Conservation (phyloP, 306 rosid species). For the Sesbania bispinosa region DNA sequence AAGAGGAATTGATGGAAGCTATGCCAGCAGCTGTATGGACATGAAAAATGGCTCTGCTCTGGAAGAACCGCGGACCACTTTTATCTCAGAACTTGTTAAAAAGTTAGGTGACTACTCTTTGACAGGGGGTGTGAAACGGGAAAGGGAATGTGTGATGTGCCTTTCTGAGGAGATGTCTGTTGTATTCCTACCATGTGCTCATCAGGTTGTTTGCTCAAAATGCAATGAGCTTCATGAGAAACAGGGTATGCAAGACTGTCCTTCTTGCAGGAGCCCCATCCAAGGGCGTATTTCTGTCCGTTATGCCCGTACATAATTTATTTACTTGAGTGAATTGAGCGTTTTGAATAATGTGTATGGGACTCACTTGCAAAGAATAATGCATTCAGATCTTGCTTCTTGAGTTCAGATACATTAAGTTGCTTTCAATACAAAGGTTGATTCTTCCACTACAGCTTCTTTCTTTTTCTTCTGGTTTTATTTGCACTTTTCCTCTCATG, state of each 20-base stretch:
- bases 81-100: constrained; percentile 43
- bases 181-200: constrained; percentile 90
- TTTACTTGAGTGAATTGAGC: constrained; percentile 37
- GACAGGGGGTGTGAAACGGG: constrained; percentile 72
- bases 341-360: constrained; percentile 56
- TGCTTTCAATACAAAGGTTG: constrained; percentile 35
- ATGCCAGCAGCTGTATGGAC: constrained; percentile 41
- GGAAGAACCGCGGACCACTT: constrained; percentile 32
- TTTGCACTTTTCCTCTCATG: background rate
- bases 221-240: constrained; percentile 96
- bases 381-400: constrained; percentile 40
- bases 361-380: constrained; percentile 55
- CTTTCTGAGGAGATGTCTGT: constrained; percentile 94
- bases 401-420: constrained; percentile 39
- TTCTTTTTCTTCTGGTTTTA: background rate
- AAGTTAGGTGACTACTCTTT: constrained; percentile 41
- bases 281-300: constrained; percentile 79
- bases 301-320: constrained; percentile 48
- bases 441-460: constrained; percentile 5
- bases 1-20: constrained; percentile 76
- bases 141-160: constrained; percentile 95
- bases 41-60: constrained; percentile 27
- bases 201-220: constrained; percentile 86
- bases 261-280: constrained; percentile 89
- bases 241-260: constrained; percentile 95